Evolutionary conservation across 352 stramenopile species (phyloP).

Genomic region (Globisporangium polare): DNA sequence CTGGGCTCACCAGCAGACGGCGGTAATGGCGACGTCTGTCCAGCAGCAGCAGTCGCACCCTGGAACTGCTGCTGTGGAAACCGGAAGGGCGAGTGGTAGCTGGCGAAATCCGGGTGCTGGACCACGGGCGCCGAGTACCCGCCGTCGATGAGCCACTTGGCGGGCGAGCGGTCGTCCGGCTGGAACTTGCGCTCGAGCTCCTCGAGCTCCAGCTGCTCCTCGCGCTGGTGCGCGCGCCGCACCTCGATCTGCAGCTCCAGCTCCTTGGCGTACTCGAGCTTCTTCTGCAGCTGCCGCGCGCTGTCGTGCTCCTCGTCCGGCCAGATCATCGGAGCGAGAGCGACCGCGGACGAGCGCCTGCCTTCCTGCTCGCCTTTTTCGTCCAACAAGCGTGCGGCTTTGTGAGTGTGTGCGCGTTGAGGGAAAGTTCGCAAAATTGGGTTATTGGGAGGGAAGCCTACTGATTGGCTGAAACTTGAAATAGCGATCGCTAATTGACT

Average conservation of each 20-base stretch:
- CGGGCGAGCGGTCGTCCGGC: slow-evolving; percentile 46
- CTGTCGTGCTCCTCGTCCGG: slow-evolving; percentile 29
- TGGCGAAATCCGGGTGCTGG: slow-evolving; percentile 9
- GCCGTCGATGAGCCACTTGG: slow-evolving; percentile 71
- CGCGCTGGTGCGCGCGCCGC: slow-evolving; percentile 37
- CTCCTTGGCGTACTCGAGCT: slow-evolving; percentile 61
- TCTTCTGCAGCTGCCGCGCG: slow-evolving; percentile 45
- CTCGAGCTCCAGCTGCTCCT: slow-evolving; percentile 50
- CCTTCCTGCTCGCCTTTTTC: neutral
- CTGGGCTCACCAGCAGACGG: slow-evolving; percentile 10
- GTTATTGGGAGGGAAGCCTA: slow-evolving; percentile 32
- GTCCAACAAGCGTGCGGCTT: neutral
- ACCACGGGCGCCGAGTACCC: slow-evolving; percentile 23
- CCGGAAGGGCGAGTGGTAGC: slow-evolving; percentile 11
- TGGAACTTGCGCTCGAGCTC: slow-evolving; percentile 54
- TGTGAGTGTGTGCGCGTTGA: slow-evolving; percentile 8
- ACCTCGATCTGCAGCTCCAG: slow-evolving; percentile 69
- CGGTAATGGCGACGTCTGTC: slow-evolving; percentile 1
- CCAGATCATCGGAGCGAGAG: slow-evolving; percentile 42
- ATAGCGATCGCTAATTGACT: neutral
- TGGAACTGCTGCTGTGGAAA: neutral
- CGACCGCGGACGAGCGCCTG: neutral
- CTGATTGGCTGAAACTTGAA: slow-evolving; percentile 27
- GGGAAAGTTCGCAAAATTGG: neutral
- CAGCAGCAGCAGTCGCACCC: neutral